These are phyloP conservation scores for Stellera chamaejasme DNA, from an alignment of 345 rosid species.

Conservation along the genomic window DNA sequence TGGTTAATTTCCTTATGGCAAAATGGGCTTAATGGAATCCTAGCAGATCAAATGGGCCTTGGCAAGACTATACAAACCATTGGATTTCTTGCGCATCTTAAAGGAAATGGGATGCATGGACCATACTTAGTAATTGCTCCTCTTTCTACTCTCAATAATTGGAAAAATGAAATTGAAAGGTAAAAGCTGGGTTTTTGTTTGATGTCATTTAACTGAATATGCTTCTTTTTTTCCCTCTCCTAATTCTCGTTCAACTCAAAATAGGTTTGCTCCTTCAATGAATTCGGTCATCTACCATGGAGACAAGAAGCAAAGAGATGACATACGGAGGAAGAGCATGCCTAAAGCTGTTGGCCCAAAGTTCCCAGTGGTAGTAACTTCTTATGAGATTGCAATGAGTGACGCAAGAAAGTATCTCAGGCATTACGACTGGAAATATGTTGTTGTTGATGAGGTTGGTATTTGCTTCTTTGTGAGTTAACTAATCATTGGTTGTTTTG, in stretches of 20 bases:
- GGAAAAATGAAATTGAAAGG: constrained; percentile 86
- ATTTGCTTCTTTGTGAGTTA: background rate
- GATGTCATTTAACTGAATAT: background rate
- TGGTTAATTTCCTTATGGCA: constrained; percentile 96
- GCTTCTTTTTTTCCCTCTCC: background rate
- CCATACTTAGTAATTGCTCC: constrained; percentile 94
- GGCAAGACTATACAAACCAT: constrained; percentile 98
- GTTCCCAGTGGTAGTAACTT: constrained; percentile 80
- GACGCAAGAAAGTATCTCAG: constrained; percentile 62
- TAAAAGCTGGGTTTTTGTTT: constrained; percentile 15
- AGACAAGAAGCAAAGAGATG: constrained; percentile 49
- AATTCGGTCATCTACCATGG: constrained; percentile 86
- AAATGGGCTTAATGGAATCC: constrained; percentile 93
- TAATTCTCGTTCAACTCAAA: background rate
- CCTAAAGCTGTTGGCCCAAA: constrained; percentile 63
- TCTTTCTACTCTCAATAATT: constrained; percentile 92
- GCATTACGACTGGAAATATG: constrained; percentile 82
- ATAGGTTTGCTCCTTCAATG: constrained; percentile 73
- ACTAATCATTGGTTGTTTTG: background rate
- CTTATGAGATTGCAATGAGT: constrained; percentile 79
- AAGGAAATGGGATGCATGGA: constrained; percentile 80
- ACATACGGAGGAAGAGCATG: constrained; percentile 60
- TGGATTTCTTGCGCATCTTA: constrained; percentile 82
- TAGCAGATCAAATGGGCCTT: constrained; percentile 99
- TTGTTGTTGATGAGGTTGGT: constrained; percentile 90